These are phyloP conservation scores for Paecilomyces niveus DNA, from an alignment of 2,329 filamentous ascomycete genomes.

Conservation along the genomic window DNA sequence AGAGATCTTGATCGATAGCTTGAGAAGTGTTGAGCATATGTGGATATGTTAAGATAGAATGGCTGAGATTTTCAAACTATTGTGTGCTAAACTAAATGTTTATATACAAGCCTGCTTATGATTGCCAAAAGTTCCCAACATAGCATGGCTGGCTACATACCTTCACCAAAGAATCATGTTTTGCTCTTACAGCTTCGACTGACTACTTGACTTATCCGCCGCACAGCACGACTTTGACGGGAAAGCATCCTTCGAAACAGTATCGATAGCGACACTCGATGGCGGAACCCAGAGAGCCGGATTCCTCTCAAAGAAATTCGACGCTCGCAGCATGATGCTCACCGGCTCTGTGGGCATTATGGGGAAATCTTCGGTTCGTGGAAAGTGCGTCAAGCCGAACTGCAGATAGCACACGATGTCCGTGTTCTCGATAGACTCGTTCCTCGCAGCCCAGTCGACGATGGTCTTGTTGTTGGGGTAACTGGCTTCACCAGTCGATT, in stretches of 20 bases:
- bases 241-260: constrained; percentile 19
- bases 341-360: constrained; percentile 54
- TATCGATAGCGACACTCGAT: constrained; percentile 13
- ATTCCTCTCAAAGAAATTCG: constrained; percentile 54
- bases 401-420: constrained; percentile 53
- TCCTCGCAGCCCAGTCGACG: constrained; percentile 29
- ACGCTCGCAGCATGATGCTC: constrained; percentile 51
- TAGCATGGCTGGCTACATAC: not conserved
- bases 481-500: constrained; percentile 40
- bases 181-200: not conserved
- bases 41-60: not conserved
- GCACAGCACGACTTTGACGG: constrained; percentile 1
- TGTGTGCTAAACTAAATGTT: not conserved
- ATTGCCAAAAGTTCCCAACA: not conserved
- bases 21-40: not conserved
- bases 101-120: not conserved
- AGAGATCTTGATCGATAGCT: not conserved
- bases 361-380: constrained; percentile 47
- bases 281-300: constrained; percentile 52
- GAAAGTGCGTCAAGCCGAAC: constrained; percentile 52
- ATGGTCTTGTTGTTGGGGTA: constrained; percentile 37
- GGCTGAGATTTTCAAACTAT: not conserved
- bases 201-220: not conserved
- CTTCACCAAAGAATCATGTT: not conserved
- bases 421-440: constrained; percentile 48